These are phyloP conservation scores for Microsporum audouinii DNA, from an alignment of 2,329 filamentous ascomycete species.

Conservation along the genomic window DNA sequence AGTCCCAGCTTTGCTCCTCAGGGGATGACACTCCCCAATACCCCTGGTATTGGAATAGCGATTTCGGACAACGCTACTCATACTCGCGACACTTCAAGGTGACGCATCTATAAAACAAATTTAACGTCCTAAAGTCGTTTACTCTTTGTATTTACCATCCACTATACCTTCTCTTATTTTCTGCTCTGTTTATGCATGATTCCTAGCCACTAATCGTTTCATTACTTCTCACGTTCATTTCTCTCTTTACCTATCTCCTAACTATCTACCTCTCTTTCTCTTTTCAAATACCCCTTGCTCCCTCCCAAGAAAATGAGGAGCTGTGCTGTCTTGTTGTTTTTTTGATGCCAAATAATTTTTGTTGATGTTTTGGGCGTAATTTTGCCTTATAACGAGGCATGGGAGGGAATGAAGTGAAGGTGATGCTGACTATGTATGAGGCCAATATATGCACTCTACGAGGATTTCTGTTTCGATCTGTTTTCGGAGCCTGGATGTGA, in stretches of 20 bases:
- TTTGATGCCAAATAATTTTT: neutral
- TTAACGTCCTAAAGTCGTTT: neutral
- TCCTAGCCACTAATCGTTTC: neutral
- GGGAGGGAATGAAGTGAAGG: neutral
- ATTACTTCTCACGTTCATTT: neutral
- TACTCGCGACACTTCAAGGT: neutral
- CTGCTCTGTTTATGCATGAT: neutral
- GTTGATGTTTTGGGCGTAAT: neutral
- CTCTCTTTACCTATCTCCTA: neutral
- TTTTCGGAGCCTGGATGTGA: neutral
- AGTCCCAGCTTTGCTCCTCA: conserved; percentile 32
- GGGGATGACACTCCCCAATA: neutral
- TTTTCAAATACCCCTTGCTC: neutral
- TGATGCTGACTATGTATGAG: neutral
- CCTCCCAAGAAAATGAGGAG: neutral
- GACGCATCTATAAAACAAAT: neutral
- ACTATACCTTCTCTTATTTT: neutral
- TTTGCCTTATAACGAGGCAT: neutral
- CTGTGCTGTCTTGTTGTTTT: neutral
- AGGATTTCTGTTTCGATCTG: neutral
- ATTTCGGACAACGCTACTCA: neutral
- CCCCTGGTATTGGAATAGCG: neutral
- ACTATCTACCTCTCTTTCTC: neutral
- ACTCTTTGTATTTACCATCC: neutral
- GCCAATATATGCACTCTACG: neutral